phyloP scores from a whole-genome alignment of 805 yeast species.

The Ogataea ramenticola region DNA sequence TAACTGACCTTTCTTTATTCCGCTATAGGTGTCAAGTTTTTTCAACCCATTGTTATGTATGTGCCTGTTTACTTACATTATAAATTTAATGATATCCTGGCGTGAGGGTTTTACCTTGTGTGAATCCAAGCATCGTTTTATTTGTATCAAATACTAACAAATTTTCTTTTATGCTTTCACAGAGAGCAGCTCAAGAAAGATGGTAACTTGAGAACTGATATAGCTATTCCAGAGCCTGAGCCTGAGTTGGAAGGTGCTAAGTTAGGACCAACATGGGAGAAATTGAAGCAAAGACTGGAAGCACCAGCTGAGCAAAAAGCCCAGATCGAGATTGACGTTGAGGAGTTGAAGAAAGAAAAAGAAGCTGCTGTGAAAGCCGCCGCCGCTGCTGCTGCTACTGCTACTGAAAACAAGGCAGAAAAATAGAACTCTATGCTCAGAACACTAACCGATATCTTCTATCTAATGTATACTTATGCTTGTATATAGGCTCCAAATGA shows the following conservation, averaged over 20 bases:
- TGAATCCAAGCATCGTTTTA: no score
- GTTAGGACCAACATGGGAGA: conserved; percentile 12
- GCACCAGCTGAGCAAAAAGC: conserved; percentile 11
- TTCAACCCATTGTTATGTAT: conserved; percentile 66
- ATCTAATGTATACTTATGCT: no score
- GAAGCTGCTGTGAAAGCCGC: neutral
- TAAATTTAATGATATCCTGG: no score
- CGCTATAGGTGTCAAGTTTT: conserved; percentile 48
- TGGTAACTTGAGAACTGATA: conserved; percentile 56
- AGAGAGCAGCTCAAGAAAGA: conserved; percentile 61
- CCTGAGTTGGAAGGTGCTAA: conserved; percentile 20
- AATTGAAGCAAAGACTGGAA: conserved; percentile 12
- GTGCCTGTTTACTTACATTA: no score
- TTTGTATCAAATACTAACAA: neutral
- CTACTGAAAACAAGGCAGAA: no score
- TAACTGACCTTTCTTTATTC: neutral
- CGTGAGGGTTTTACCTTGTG: no score
- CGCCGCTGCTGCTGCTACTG: neutral
- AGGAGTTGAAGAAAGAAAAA: neutral
- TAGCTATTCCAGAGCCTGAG: conserved; percentile 40
- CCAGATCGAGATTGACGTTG: neutral
- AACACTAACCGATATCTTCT: no score
- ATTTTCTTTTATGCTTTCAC: neutral
- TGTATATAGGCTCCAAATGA: no score
- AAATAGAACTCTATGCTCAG: no score